These are phyloP conservation scores for Pseudevernia furfuracea DNA, from an alignment of 495 filamentous ascomycete genomes.

Conservation along the genomic window DNA sequence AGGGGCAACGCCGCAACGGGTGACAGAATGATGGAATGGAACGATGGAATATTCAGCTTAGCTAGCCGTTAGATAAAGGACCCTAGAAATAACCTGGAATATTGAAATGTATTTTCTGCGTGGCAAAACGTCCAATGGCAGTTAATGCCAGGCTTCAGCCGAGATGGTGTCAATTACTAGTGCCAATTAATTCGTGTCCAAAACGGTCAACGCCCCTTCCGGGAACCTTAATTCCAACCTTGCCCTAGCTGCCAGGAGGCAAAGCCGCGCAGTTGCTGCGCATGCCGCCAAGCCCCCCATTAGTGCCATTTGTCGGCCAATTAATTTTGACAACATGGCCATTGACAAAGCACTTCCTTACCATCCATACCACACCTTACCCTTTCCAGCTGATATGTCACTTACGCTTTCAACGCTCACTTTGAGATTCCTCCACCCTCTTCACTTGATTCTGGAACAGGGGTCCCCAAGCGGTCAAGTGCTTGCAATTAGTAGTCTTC, in stretches of 20 bases:
- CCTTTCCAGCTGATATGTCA: too few species aligned
- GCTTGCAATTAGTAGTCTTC: not conserved
- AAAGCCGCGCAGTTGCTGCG: too few species aligned
- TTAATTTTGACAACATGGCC: too few species aligned
- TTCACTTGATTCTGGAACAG: not conserved
- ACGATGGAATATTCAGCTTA: too few species aligned
- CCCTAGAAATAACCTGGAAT: too few species aligned
- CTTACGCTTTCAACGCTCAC: too few species aligned
- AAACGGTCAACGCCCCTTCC: not conserved
- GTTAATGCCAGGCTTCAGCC: not conserved
- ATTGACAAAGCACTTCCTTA: too few species aligned
- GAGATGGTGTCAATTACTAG: too few species aligned
- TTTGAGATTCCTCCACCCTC: not conserved
- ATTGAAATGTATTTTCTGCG: not conserved
- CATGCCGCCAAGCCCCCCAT: too few species aligned
- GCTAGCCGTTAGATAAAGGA: too few species aligned
- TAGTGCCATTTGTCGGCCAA: slow-evolving; percentile 1
- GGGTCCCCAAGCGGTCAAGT: not conserved
- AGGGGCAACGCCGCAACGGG: not conserved
- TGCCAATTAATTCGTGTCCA: too few species aligned
- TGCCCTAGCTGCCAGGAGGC: not conserved
- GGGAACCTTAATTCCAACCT: slow-evolving; percentile 5
- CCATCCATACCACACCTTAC: too few species aligned
- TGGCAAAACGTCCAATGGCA: not conserved
- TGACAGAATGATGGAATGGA: not conserved